phyloP scores from a whole-genome alignment of 768 basidiomycete genomes.

The Amanita jacksonii region DNA sequence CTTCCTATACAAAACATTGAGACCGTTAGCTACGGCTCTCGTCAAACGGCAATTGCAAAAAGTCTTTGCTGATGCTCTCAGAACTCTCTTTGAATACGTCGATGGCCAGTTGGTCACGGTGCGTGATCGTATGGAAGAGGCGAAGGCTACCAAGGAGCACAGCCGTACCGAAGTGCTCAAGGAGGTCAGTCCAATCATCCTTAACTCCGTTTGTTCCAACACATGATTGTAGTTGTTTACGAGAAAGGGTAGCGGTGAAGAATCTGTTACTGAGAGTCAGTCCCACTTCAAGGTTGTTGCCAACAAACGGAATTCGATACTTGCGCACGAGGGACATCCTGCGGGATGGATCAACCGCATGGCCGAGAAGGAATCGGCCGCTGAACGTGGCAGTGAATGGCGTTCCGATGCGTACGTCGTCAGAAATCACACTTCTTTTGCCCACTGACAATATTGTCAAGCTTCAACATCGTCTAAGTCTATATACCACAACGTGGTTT shows the following conservation, averaged over 20 bases:
- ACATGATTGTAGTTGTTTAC: conserved; percentile 60
- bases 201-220: no score
- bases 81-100: conserved; percentile 75
- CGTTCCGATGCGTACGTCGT: conserved; percentile 33
- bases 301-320: conserved; percentile 59
- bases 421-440: no score
- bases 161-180: conserved; percentile 42
- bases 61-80: conserved; percentile 54
- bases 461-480: background rate
- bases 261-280: conserved; percentile 15
- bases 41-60: conserved; percentile 67
- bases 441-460: background rate
- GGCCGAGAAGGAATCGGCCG: conserved; percentile 29
- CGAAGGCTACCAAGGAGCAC: conserved; percentile 26
- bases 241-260: conserved; percentile 36
- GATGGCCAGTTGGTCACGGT: conserved; percentile 89
- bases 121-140: conserved; percentile 67
- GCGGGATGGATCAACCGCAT: conserved; percentile 63
- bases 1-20: conserved; percentile 76
- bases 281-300: conserved; percentile 78
- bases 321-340: conserved; percentile 55
- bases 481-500: no score
- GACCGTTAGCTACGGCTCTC: conserved; percentile 68
- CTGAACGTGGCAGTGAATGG: conserved; percentile 27
- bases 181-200: no score